Conservation (phyloP, 2,329 filamentous ascomycete genomes). For the Coniochaeta prunicola region DNA sequence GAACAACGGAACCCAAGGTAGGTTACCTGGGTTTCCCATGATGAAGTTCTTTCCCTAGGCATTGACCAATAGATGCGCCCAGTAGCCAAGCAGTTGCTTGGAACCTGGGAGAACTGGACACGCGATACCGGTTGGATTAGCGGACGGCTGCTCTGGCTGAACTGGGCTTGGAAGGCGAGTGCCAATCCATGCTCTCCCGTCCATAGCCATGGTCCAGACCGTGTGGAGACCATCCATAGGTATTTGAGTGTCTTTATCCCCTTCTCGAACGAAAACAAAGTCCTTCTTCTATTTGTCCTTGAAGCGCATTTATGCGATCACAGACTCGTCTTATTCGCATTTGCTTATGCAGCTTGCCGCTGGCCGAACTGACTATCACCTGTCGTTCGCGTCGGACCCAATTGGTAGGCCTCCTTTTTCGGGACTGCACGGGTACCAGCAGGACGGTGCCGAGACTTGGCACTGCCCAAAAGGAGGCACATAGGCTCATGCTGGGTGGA, state of each 20-base stretch:
- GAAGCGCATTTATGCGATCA: background rate
- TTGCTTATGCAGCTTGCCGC: background rate
- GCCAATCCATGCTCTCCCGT: background rate
- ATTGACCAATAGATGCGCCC: background rate
- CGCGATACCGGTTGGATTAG: background rate
- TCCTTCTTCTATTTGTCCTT: background rate
- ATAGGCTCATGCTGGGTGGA: background rate
- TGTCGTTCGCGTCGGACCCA: background rate
- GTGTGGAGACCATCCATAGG: background rate
- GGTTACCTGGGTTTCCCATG: background rate
- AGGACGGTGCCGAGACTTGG: background rate
- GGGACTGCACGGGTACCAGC: background rate
- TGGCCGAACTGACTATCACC: background rate
- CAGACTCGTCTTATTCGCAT: background rate
- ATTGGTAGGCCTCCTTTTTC: background rate
- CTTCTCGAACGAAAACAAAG: background rate
- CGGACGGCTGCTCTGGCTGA: background rate
- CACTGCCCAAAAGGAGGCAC: background rate
- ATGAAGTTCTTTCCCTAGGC: background rate
- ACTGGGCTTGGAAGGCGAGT: background rate
- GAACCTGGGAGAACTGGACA: background rate
- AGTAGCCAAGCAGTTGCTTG: background rate
- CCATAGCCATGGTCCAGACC: background rate
- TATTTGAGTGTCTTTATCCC: background rate
- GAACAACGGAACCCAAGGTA: background rate